Conservation (phyloP, 2,329 filamentous ascomycete genomes). For the Teratosphaeriaceae sp. region DNA sequence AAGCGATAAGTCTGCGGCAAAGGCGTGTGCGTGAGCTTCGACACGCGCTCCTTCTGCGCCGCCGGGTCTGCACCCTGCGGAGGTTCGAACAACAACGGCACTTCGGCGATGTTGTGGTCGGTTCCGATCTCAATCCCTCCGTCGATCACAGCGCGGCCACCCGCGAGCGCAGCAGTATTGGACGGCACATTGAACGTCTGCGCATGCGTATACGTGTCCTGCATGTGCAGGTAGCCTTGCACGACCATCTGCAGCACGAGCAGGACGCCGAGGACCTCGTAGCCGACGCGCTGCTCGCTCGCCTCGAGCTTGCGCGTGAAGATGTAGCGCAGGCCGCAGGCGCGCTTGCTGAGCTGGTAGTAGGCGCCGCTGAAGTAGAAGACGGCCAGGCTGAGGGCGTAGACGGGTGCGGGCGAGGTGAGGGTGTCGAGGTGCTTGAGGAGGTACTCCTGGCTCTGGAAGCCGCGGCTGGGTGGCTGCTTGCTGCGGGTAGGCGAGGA, state of each 20-base stretch:
- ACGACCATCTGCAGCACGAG: slow-evolving; percentile 82
- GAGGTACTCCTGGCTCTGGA: slow-evolving; percentile 60
- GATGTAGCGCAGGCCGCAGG: slow-evolving; percentile 82
- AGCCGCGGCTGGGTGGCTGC: slow-evolving; percentile 22
- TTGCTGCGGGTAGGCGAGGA: slow-evolving; percentile 24
- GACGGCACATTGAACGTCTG: slow-evolving; percentile 21
- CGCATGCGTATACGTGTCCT: slow-evolving; percentile 44
- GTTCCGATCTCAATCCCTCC: slow-evolving; percentile 56
- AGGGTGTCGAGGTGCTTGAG: slow-evolving; percentile 70
- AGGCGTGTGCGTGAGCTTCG: slow-evolving; percentile 35
- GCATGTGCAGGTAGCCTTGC: slow-evolving; percentile 76
- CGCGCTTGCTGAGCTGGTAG: slow-evolving; percentile 85
- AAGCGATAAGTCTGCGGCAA: slow-evolving; percentile 50
- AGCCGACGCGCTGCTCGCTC: slow-evolving; percentile 67
- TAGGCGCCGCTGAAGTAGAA: slow-evolving; percentile 97
- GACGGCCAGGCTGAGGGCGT: slow-evolving; percentile 73
- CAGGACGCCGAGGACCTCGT: slow-evolving; percentile 88
- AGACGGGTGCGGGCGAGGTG: slow-evolving; percentile 75
- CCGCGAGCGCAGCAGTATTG: slow-evolving; percentile 21
- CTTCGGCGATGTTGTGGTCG: slow-evolving; percentile 54
- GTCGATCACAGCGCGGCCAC: slow-evolving; percentile 38
- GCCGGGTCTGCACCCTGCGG: slow-evolving; percentile 26
- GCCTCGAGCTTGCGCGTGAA: slow-evolving; percentile 74
- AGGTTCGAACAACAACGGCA: slow-evolving; percentile 53
- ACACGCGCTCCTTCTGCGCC: slow-evolving; percentile 24